Percentiles rank a stretch among this genome's conserved stretches.
Conservation (phyloP, 179 eudicot genomes). For the Pouteria campechiana region DNA sequence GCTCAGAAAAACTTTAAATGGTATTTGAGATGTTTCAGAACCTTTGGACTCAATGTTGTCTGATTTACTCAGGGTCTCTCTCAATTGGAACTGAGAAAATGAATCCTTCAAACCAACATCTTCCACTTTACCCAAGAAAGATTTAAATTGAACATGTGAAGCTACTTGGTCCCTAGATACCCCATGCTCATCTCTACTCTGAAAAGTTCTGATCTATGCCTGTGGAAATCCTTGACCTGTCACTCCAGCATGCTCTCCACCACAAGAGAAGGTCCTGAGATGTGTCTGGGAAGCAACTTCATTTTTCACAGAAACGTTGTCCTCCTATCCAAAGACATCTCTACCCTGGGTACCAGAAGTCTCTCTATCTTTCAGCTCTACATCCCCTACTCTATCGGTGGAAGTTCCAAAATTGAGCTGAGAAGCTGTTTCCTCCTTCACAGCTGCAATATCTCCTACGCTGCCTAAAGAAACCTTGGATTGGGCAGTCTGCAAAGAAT, state of each 20-base stretch:
- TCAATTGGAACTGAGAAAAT: slow-evolving; percentile 12
- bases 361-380: slow-evolving; percentile 11
- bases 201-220: slow-evolving; percentile 19
- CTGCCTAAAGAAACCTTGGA: slow-evolving; percentile 7
- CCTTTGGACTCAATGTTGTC: too few relatives aligned
- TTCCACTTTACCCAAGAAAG: slow-evolving; percentile 7
- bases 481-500: too few relatives aligned
- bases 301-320: slow-evolving; percentile 15
- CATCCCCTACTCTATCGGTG: slow-evolving; percentile 15
- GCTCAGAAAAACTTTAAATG: slow-evolving; percentile 12
- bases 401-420: slow-evolving; percentile 1
- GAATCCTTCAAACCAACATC: slow-evolving; percentile 14
- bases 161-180: slow-evolving; percentile 4
- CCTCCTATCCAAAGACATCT: slow-evolving; percentile 15
- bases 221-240: slow-evolving; percentile 12
- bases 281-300: slow-evolving; percentile 20
- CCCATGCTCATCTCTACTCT: slow-evolving; percentile 10
- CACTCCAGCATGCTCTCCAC: slow-evolving; percentile 15
- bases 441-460: too few relatives aligned
- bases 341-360: slow-evolving; percentile 6
- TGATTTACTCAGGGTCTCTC: slow-evolving; percentile 22
- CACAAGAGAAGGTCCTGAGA: slow-evolving; percentile 12
- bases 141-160: slow-evolving; percentile 8
- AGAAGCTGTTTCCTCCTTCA: too few relatives aligned
- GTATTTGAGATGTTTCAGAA: too few relatives aligned